Base-by-base conservation (phyloP, 2,329 filamentous ascomycete genomes). In the Nectriaceae sp. region DNA sequence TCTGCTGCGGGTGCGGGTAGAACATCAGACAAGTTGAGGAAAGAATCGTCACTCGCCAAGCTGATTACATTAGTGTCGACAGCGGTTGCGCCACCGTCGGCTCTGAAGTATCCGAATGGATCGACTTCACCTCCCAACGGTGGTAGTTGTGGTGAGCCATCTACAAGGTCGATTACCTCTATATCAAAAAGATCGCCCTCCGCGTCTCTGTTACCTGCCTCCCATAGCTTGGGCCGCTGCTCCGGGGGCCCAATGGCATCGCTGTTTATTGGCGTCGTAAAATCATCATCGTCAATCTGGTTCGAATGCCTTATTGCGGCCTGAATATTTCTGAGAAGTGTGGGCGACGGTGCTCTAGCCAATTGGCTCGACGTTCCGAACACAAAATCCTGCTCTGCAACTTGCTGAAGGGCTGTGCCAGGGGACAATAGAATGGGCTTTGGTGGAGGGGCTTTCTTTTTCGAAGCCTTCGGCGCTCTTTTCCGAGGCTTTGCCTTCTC, bases 291-390 rank as follows among this genome's bases (percentile, higher is more conserved):
- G 3, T 70, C 65, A 15, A 68, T 59, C 2, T 62, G 49, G 24
- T 83, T 85, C 0, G 85, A 89, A 31, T 73, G 74, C 52, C 75
- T 76, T 54, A 88, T 78, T 1, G 84, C 85, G 44, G 74, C 64
- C 44, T 88, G 83, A 18, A 89, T 67, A 39, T 88, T 79, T 22
- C 78, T 76, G 15, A 89, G 66, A 20, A 85, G 78, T 0, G 79
- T 80, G 0, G 88, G 87, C 0, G 87, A 89, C 29, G 90, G 83
- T 47, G 90, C 88, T 46, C 79, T 73, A 13, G 85, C 87, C 20
- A 96, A 71, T 65, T 96, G 90, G 65, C 90, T 95, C 2, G 88
- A 92, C 0, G 90, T 94, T 1, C 90, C 90, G 68, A 96, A 96
- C 0, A 95, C 71, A 62, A 92, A 89, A 50, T 91, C 83, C 64